A percentile compares a stretch with the other conserved stretches of the same genome.
These are phyloP conservation scores for Daldinia childiae DNA, from an alignment of 495 filamentous ascomycete species.

Conservation along the genomic window DNA sequence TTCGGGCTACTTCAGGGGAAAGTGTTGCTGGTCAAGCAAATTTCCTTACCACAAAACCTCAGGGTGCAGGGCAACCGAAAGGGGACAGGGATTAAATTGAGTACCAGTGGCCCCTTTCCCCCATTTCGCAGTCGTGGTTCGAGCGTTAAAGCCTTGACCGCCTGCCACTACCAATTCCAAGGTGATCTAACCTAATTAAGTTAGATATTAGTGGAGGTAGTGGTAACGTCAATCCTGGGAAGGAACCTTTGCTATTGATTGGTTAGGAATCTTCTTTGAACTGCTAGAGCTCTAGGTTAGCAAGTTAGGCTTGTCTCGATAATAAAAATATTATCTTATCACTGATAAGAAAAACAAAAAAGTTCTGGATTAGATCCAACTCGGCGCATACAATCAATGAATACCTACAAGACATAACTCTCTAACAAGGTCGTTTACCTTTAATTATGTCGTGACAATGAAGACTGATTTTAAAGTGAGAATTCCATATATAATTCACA, in stretches of 20 bases:
- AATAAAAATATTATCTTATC: slow-evolving; percentile 42
- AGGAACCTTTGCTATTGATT: slow-evolving; percentile 12
- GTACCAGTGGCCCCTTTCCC: slow-evolving; percentile 35
- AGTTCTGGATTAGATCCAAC: slow-evolving; percentile 27
- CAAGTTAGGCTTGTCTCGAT: background rate
- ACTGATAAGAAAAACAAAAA: slow-evolving; percentile 45
- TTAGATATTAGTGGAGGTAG: slow-evolving; percentile 16
- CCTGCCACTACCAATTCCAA: slow-evolving; percentile 29
- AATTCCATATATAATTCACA: background rate
- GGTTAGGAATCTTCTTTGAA: background rate
- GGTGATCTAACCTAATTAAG: slow-evolving; percentile 12
- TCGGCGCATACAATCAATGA: slow-evolving; percentile 24
- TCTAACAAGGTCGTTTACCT: slow-evolving; percentile 7
- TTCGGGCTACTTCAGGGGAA: slow-evolving; percentile 39
- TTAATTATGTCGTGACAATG: slow-evolving; percentile 66
- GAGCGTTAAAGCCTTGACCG: slow-evolving; percentile 45
- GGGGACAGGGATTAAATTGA: slow-evolving; percentile 38
- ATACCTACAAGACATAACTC: background rate
- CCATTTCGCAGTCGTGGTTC: slow-evolving; percentile 38
- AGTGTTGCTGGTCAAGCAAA: slow-evolving; percentile 41
- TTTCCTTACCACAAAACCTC: slow-evolving; percentile 34
- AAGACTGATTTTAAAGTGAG: slow-evolving; percentile 94
- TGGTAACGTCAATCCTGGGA: slow-evolving; percentile 5
- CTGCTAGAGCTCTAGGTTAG: slow-evolving; percentile 12
- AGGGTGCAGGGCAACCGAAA: slow-evolving; percentile 40